A percentile compares a stretch with the other conserved stretches of the same genome.
These are phyloP conservation scores for Austroboletus eburneus DNA, from an alignment of 768 basidiomycete species.

Conservation along the genomic window DNA sequence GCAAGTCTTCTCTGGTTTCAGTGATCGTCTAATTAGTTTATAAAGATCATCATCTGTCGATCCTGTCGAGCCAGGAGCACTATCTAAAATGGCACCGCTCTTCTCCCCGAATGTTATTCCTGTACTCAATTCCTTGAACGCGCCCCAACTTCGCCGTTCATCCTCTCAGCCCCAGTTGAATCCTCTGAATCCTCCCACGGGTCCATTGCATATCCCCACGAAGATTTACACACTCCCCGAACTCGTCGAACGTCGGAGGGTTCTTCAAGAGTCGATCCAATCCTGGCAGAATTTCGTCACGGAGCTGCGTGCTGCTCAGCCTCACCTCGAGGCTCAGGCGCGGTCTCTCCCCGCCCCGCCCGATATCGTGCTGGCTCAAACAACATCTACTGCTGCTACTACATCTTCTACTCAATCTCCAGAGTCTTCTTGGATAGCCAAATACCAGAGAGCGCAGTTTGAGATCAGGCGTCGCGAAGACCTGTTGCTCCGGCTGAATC, in stretches of 20 bases:
- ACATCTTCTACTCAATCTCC: slow-evolving; percentile 6
- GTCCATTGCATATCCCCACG: slow-evolving; percentile 12
- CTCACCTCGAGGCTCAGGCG: slow-evolving; percentile 9
- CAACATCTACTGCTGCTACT: neutral
- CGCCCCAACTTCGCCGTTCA: slow-evolving; percentile 25
- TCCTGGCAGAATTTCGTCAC: slow-evolving; percentile 18
- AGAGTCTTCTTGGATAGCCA: slow-evolving; percentile 19
- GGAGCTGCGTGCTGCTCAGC: slow-evolving; percentile 17
- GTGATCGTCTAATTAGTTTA: slow-evolving; percentile 5
- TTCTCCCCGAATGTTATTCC: neutral
- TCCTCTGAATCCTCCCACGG: slow-evolving; percentile 18
- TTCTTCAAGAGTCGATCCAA: slow-evolving; percentile 26
- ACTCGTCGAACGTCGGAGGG: slow-evolving; percentile 21
- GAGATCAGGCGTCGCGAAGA: slow-evolving; percentile 31
- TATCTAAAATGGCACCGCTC: slow-evolving; percentile 4
- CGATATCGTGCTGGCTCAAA: neutral
- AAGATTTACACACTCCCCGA: slow-evolving; percentile 24
- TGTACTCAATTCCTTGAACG: slow-evolving; percentile 9
- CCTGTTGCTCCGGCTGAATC: slow-evolving; percentile 24
- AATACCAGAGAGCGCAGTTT: slow-evolving; percentile 22
- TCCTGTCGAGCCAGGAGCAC: neutral
- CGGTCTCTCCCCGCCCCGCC: neutral
- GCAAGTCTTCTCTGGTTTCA: neutral
- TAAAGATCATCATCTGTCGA: slow-evolving; percentile 13
- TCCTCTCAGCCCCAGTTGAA: slow-evolving; percentile 27